Base-by-base conservation (phyloP, 139 green algal genomes). In the Auxenochlorella pyrenoidosa region DNA sequence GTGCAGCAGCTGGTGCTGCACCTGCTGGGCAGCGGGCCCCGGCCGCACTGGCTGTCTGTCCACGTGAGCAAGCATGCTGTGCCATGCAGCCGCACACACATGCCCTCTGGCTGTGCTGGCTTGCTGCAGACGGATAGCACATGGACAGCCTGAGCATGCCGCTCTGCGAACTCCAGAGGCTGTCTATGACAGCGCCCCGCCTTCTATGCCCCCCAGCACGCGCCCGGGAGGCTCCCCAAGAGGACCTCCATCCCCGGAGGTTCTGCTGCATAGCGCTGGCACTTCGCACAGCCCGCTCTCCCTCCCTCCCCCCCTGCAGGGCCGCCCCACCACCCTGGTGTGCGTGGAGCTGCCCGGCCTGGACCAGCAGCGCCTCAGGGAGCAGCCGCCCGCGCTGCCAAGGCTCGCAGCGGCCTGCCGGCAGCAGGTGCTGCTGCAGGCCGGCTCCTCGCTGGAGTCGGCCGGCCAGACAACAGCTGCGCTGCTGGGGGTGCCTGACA, bases 281-380 rank as follows among this genome's bases (percentile, higher is more conserved):
- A 30, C 38, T 16, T 12, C 2, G 12, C 30, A 6, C 68, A 26
- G 34, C 34, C 34, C 34, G 24, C 12, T 15, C 13, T 32, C 34
- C 40, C 41, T 38, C 24, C 26, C 28, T 16, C 34, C 26, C 28
- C 75, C 22, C 24, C 26, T 65, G 76, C 92, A 95, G 90, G 81
- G 65, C 43, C 41, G 63, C 8, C 81, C 81, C 65, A 51, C 26
- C 65, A 60, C 41, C 18, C 86, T 95, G 58, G 87, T 94, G 40
- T 54, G 96, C 65, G 82, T 96, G 58, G 82, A 92, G 21, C 88
- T 94, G 22, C 84, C 91, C 21, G 95, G 94, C 10, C 44, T 97
- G 2, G 84, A 89, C 65, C n/a, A 75, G 28, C 70, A 91, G 22
- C 43, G 92, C 63, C 90, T 90, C n/a, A 19, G 89, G 38, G 59